A percentile compares a stretch with the other conserved stretches of the same genome.
Evolutionary conservation across 805 yeast species (phyloP).

Genomic region (Kluyveromyces dobzhanskii): DNA sequence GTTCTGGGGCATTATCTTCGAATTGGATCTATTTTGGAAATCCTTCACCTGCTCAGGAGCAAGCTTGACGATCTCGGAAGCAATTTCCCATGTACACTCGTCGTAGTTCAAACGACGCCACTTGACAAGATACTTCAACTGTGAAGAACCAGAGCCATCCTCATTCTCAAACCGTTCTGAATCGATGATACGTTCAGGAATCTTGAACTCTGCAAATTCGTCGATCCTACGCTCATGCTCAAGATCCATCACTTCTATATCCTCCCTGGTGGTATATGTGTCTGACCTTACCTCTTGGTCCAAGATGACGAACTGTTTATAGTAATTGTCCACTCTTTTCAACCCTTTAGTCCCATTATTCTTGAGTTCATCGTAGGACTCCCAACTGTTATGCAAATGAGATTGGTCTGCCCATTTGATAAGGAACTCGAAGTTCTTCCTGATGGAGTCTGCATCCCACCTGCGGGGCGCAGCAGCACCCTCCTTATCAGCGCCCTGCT

Average conservation of each 20-base stretch:
- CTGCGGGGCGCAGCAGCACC: conserved; percentile 21
- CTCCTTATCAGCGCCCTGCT: conserved; percentile 16
- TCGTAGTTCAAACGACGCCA: conserved; percentile 94
- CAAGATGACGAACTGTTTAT: conserved; percentile 61
- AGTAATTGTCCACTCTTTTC: conserved; percentile 84
- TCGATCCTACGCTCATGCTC: conserved; percentile 82
- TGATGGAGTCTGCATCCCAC: conserved; percentile 43
- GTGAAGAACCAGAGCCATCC: conserved; percentile 51
- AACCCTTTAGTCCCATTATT: conserved; percentile 47
- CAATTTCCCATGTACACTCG: conserved; percentile 95
- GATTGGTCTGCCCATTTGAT: conserved; percentile 85
- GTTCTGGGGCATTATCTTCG: conserved; percentile 75
- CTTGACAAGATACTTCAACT: conserved; percentile 76
- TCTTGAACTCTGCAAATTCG: conserved; percentile 72
- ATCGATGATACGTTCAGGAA: conserved; percentile 84
- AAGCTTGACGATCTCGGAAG: conserved; percentile 71
- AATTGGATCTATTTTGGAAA: conserved; percentile 71
- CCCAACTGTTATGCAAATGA: conserved; percentile 96
- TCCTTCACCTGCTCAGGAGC: conserved; percentile 80
- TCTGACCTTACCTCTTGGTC: conserved; percentile 75
- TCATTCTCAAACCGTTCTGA: conserved; percentile 57
- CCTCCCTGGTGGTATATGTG: conserved; percentile 80
- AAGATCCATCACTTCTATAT: conserved; percentile 85
- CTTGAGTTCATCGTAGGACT: conserved; percentile 47
- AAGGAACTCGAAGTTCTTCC: conserved; percentile 48